Base-by-base conservation (phyloP, 225 moss, liverwort and hornwort species). In the Ulota crispa region DNA sequence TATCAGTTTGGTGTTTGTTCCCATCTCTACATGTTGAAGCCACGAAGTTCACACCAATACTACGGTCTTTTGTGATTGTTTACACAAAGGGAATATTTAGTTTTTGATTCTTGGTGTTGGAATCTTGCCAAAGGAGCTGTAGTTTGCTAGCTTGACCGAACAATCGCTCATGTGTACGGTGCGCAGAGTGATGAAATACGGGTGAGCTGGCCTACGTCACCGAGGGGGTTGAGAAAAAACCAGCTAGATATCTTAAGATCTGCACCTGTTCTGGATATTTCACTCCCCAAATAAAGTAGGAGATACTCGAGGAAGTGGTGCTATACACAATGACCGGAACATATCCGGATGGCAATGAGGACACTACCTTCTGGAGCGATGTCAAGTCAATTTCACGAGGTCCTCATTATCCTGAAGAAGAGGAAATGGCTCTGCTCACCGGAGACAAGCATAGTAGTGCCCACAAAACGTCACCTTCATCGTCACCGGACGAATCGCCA, bases 291-390 rank as follows among this genome's bases (percentile, higher is more conserved):
- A n/a, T 19, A 56, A 19, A 64, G 55, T 64, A 15, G 15, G 43
- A 75, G 43, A 64, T 59, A 78, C 16, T 16, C 12, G 12, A 60
- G 53, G 75, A 63, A 43, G 23, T 37, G 39, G 16, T 24, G 37
- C 26, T 7, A 50, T 20, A 34, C 66, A 66, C 72, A 43, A 88
- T 88, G 88, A 63, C n/a, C 8, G 82, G 67, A 53, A 52, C 82
- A 36, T 80, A 78, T 19, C 61, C 45, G 10, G 77, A 80, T 72
- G 68, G 71, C 79, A 72, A 82, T 55, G 87, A 82, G 50, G 87
- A 87, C 31, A 43, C 77, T 14, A 70, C 84, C 64, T 84, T 84
- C 65, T 87, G 87, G 86, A 82, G 82, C 30, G 59, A 85, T 27
- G 64, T 80, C 7, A 87, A 75, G 59, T 77, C 80, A 5, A 15